Evolutionary conservation across 1,284 basidiomycete species (phyloP).

Genomic region (Dichomitus squalens): DNA sequence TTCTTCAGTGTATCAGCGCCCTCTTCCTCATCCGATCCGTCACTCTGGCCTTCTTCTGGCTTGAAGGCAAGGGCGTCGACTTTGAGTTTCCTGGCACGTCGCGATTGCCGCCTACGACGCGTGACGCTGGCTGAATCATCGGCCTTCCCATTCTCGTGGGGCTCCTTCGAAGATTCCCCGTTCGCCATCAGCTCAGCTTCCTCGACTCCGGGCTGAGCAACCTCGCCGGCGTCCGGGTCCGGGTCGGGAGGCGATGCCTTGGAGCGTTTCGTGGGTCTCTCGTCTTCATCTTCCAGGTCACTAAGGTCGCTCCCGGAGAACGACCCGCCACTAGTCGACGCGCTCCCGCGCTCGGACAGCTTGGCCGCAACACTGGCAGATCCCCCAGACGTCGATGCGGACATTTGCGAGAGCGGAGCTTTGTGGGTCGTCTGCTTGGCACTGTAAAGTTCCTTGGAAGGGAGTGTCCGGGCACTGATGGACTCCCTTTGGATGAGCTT

Average conservation of each 20-base stretch:
- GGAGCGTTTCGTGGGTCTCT: conserved; percentile 17
- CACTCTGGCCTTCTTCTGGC: conserved; percentile 33
- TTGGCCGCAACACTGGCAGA: conserved; percentile 12
- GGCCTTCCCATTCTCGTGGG: not conserved
- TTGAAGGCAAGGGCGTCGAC: conserved; percentile 45
- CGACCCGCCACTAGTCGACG: conserved; percentile 17
- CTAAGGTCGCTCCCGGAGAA: conserved; percentile 26
- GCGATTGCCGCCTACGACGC: conserved; percentile 1
- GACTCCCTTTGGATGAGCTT: conserved; percentile 26
- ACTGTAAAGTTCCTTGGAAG: conserved; percentile 5
- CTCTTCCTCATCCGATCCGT: conserved; percentile 25
- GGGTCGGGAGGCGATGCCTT: conserved; percentile 7
- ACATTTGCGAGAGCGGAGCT: conserved; percentile 26
- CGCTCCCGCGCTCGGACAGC: conserved; percentile 13
- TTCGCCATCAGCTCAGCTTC: not conserved
- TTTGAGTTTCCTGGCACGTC: conserved; percentile 35
- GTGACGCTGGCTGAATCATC: not conserved
- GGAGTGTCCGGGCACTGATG: conserved; percentile 33
- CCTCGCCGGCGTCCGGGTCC: not conserved
- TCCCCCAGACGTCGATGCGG: conserved; percentile 24
- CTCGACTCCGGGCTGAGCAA: not conserved
- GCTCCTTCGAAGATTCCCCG: not conserved
- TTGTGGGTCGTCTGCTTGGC: conserved; percentile 16
- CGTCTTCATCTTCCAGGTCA: conserved; percentile 21
- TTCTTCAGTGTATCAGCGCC: not conserved